Evolutionary conservation across 2,329 filamentous ascomycete species (phyloP).

Genomic region (Rhynchosporium agropyri): DNA sequence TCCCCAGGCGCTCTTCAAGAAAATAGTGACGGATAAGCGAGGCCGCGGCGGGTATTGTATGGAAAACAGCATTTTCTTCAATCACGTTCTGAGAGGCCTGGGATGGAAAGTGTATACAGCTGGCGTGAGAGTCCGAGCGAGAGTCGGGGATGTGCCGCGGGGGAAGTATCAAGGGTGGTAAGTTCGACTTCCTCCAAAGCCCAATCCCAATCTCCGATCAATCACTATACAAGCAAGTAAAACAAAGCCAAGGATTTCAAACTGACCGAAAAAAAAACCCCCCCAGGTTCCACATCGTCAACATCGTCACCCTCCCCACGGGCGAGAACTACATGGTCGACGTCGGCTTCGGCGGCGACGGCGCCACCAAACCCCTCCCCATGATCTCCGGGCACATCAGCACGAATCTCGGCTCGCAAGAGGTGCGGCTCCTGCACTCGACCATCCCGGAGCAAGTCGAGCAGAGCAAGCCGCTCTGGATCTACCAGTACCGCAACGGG

Average conservation of each 20-base stretch:
- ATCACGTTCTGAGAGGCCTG: conserved; percentile 53
- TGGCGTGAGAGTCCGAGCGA: conserved; percentile 44
- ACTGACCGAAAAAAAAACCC: too few relatives aligned
- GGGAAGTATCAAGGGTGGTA: conserved; percentile 39
- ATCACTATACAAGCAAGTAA: not conserved
- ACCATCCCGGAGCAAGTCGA: conserved; percentile 50
- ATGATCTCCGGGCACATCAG: conserved; percentile 46
- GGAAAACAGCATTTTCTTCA: conserved; percentile 58
- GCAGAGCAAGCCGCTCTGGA: conserved; percentile 57
- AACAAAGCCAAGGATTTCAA: not conserved
- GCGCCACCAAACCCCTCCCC: conserved; percentile 59
- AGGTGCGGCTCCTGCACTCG: conserved; percentile 56
- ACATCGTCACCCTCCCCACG: conserved; percentile 57
- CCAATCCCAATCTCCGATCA: not conserved
- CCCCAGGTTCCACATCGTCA: conserved; percentile 58
- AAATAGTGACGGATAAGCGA: conserved; percentile 34
- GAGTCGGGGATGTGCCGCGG: conserved; percentile 33
- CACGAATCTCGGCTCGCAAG: conserved; percentile 54
- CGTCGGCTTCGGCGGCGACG: conserved; percentile 62
- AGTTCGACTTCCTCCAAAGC: not conserved
- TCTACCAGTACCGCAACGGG: conserved; percentile 61
- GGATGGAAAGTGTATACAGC: conserved; percentile 58
- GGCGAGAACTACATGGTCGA: conserved; percentile 56
- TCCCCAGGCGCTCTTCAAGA: conserved; percentile 36
- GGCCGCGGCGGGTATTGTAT: conserved; percentile 63